These are phyloP conservation scores for Tulasnella sp. DNA, from an alignment of 768 basidiomycete species.

Conservation along the genomic window DNA sequence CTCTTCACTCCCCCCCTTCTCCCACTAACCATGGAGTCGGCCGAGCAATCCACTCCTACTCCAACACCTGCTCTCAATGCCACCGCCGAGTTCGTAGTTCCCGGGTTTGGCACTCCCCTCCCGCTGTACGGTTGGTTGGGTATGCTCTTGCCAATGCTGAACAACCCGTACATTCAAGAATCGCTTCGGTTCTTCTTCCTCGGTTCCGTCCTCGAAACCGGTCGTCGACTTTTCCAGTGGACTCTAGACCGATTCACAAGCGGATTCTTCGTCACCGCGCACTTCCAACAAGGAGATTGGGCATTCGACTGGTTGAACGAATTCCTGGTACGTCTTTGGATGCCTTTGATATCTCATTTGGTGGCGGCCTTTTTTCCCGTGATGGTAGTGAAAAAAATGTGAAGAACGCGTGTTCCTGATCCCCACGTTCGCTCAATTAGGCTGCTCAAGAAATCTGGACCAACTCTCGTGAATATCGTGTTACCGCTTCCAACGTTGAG, in stretches of 20 bases:
- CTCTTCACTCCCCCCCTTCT: no score
- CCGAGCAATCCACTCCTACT: no score
- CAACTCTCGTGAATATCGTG: conserved; percentile 16
- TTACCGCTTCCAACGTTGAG: conserved; percentile 12
- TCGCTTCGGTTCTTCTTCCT: conserved; percentile 16
- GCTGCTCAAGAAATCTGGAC: conserved; percentile 18
- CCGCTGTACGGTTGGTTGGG: neutral
- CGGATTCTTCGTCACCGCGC: conserved; percentile 20
- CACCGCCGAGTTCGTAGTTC: neutral
- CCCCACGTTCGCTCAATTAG: neutral
- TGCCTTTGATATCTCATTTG: no score
- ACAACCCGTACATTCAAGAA: conserved; percentile 8
- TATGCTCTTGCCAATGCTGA: conserved; percentile 6
- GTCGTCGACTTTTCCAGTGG: conserved; percentile 13
- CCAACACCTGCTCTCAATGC: neutral
- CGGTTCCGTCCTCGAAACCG: conserved; percentile 15
- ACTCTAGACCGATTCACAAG: conserved; percentile 13
- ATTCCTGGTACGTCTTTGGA: conserved; percentile 7
- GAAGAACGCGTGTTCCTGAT: neutral
- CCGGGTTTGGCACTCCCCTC: neutral
- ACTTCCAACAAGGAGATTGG: conserved; percentile 17
- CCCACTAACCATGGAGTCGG: no score
- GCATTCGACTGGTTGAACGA: conserved; percentile 17
- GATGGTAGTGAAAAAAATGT: neutral
- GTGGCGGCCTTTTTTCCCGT: neutral